phyloP scores from a whole-genome alignment of 192 early-diverging fungal species.

The Coemansia sp. region DNA sequence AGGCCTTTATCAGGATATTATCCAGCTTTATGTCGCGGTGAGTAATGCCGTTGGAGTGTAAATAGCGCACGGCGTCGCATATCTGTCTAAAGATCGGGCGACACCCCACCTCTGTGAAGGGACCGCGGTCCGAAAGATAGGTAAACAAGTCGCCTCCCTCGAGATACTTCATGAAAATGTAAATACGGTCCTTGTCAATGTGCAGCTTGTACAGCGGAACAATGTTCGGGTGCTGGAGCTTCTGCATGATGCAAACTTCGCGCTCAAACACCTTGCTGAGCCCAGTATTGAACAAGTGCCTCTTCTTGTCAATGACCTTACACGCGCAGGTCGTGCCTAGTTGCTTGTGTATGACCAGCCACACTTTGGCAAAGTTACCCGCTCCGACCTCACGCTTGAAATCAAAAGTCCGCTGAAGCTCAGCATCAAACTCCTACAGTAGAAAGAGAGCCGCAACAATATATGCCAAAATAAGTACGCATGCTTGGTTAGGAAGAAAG shows the following conservation, averaged over 20 bases:
- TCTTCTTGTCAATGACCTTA: constrained; percentile 56
- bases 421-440: constrained; percentile 26
- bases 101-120: constrained; percentile 40
- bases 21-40: constrained; percentile 97
- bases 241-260: constrained; percentile 51
- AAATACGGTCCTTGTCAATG: constrained; percentile 49
- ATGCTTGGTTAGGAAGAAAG: background rate
- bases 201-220: constrained; percentile 52
- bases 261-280: constrained; percentile 53
- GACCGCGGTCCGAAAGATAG: constrained; percentile 40
- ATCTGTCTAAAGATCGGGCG: constrained; percentile 57
- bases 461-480: background rate
- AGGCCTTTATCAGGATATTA: constrained; percentile 60
- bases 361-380: constrained; percentile 59
- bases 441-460: background rate
- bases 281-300: constrained; percentile 45
- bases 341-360: constrained; percentile 54
- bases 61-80: constrained; percentile 63
- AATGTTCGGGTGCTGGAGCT: constrained; percentile 45
- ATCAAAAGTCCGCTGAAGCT: constrained; percentile 47
- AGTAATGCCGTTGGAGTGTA: constrained; percentile 82
- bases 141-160: constrained; percentile 56
- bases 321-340: constrained; percentile 50
- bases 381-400: constrained; percentile 54
- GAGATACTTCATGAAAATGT: constrained; percentile 59